These are phyloP conservation scores for Hsuehochloa calcarea DNA, from an alignment of 176 grass and related monocot genomes.

Conservation along the genomic window DNA sequence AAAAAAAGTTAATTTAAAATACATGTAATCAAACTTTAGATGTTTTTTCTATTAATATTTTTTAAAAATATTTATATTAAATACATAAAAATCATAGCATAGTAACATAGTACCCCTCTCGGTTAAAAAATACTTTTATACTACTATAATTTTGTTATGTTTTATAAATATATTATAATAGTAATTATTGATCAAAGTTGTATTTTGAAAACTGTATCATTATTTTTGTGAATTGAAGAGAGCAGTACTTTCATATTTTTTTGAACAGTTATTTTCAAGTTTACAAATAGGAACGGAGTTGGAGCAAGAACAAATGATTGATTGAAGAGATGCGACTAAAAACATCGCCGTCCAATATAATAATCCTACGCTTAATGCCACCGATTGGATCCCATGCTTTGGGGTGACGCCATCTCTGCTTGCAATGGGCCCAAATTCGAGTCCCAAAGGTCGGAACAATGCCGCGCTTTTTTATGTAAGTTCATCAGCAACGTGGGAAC, in stretches of 20 bases:
- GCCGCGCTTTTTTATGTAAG: conserved; percentile 24
- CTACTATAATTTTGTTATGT: too few relatives aligned
- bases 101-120: too few relatives aligned
- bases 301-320: neutral
- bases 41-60: too few relatives aligned
- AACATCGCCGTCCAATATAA: conserved; percentile 17
- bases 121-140: too few relatives aligned
- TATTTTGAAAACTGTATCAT: too few relatives aligned
- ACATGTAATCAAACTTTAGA: too few relatives aligned
- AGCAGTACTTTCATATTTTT: neutral
- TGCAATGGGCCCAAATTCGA: conserved; percentile 1
- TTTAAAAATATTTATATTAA: too few relatives aligned
- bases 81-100: too few relatives aligned
- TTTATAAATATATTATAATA: too few relatives aligned
- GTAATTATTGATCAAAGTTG: too few relatives aligned
- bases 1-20: too few relatives aligned
- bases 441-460: conserved; percentile 17
- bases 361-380: neutral
- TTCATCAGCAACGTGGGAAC: conserved; percentile 26
- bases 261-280: neutral
- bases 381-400: conserved; percentile 32
- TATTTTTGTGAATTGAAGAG: too few relatives aligned
- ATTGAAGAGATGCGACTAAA: conserved; percentile 14
- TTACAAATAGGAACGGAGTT: neutral
- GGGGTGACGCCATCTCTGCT: conserved; percentile 27